Evolutionary conservation across 192 early-diverging fungal species (phyloP).

Genomic region (Phycomyces blakesleeanus): DNA sequence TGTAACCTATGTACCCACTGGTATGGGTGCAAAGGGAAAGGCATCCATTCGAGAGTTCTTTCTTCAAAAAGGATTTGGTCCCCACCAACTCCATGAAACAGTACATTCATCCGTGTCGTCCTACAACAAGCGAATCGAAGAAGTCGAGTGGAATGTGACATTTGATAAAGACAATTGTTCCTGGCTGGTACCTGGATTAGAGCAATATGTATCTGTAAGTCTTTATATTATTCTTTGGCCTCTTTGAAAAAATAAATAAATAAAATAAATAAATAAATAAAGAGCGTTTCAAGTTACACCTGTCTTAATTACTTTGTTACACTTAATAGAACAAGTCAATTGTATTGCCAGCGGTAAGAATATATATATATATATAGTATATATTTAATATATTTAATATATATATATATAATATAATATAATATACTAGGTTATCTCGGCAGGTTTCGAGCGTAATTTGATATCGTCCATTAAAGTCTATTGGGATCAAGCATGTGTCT

Average conservation of each 20-base stretch:
- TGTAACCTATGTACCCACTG: conserved; percentile 43
- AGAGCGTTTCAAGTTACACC: not conserved
- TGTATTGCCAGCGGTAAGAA: conserved; percentile 1
- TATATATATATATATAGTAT: no score
- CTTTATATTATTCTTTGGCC: no score
- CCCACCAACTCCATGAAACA: conserved; percentile 18
- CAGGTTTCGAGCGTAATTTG: conserved; percentile 18
- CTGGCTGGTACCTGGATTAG: conserved; percentile 27
- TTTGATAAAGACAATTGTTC: conserved; percentile 22
- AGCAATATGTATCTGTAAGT: conserved; percentile 21
- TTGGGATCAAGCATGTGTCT: conserved; percentile 38
- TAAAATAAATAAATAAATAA: no score
- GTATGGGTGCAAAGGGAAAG: conserved; percentile 24
- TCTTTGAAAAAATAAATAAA: no score
- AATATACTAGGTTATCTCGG: conserved; percentile 25
- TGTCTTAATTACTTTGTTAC: conserved; percentile 2
- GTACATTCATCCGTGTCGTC: conserved; percentile 23
- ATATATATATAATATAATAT: not conserved
- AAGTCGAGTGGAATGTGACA: conserved; percentile 28
- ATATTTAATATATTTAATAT: no score
- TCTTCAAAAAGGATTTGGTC: not conserved
- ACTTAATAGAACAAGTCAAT: not conserved
- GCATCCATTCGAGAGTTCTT: conserved; percentile 34
- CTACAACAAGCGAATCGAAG: conserved; percentile 28
- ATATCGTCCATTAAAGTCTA: conserved; percentile 22